Evolutionary conservation across 441 rosid species (phyloP).

Genomic region (Geranium incanum): DNA sequence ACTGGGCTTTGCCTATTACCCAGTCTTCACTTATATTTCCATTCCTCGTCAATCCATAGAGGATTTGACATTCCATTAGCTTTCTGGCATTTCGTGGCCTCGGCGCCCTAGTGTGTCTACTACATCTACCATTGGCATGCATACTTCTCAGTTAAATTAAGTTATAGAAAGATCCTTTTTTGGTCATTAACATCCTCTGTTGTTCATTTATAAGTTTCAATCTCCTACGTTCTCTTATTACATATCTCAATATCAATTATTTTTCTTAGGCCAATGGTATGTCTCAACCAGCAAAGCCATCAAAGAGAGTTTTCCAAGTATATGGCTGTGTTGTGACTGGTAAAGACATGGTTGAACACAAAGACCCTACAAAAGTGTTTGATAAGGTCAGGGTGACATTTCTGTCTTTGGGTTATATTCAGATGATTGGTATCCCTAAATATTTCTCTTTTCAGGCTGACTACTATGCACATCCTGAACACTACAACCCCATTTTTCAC

Average conservation of each 20-base stretch:
- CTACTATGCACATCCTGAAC: conserved; percentile 89
- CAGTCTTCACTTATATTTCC: no score
- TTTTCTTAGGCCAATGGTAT: conserved; percentile 39
- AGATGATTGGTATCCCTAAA: background rate
- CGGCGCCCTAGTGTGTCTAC: background rate
- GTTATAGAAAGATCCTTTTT: background rate
- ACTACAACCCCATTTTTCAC: conserved; percentile 69
- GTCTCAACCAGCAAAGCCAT: conserved; percentile 28
- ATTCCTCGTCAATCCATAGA: no score
- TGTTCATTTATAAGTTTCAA: conserved; percentile 7
- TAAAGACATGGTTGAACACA: conserved; percentile 73
- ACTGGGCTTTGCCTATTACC: no score
- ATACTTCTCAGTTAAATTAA: background rate
- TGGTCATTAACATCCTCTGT: background rate
- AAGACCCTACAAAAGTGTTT: conserved; percentile 52
- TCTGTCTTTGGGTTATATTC: conserved; percentile 4
- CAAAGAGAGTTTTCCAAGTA: conserved; percentile 68
- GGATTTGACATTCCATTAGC: background rate
- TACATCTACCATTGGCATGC: background rate
- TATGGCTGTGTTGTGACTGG: conserved; percentile 78
- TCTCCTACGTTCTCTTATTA: conserved; percentile 6
- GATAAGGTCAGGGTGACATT: conserved; percentile 47
- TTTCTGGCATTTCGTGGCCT: background rate
- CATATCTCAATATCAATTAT: conserved; percentile 14
- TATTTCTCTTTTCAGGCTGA: conserved; percentile 50